Conservation (phyloP, 2,329 filamentous ascomycete species). For the Aspergillus neoniger region DNA sequence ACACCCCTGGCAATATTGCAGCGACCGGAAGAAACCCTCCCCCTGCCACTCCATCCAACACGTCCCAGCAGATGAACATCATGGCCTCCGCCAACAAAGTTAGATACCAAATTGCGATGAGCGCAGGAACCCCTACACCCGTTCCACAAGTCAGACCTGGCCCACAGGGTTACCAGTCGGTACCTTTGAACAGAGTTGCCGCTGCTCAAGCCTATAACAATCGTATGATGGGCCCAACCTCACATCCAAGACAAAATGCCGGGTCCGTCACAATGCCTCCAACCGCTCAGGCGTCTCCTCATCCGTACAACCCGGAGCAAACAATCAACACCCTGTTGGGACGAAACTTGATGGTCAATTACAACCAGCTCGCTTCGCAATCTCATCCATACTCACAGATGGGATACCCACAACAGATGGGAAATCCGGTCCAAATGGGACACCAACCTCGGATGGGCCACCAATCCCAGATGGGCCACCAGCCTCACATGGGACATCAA, state of each 20-base stretch:
- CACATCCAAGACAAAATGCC: neutral
- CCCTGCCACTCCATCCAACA: neutral
- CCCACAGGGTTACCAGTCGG: neutral
- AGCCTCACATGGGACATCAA: no score
- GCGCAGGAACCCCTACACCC: neutral
- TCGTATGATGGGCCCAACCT: conserved; percentile 8
- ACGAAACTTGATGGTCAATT: neutral
- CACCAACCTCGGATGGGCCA: no score
- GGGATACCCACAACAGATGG: neutral
- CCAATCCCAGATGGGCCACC: no score
- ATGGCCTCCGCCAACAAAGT: neutral
- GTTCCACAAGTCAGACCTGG: no score
- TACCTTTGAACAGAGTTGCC: neutral
- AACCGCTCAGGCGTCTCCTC: neutral
- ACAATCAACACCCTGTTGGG: neutral
- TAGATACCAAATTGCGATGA: neutral
- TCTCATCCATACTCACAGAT: no score
- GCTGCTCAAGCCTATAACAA: neutral
- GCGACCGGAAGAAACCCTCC: neutral
- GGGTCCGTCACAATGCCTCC: neutral
- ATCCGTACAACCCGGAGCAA: neutral
- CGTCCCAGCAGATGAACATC: neutral
- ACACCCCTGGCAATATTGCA: neutral
- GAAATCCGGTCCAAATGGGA: no score
- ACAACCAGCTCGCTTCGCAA: neutral